Evolutionary conservation across 371 early-diverging fungal genomes (phyloP).

Genomic region (Actinomortierella wolfii): DNA sequence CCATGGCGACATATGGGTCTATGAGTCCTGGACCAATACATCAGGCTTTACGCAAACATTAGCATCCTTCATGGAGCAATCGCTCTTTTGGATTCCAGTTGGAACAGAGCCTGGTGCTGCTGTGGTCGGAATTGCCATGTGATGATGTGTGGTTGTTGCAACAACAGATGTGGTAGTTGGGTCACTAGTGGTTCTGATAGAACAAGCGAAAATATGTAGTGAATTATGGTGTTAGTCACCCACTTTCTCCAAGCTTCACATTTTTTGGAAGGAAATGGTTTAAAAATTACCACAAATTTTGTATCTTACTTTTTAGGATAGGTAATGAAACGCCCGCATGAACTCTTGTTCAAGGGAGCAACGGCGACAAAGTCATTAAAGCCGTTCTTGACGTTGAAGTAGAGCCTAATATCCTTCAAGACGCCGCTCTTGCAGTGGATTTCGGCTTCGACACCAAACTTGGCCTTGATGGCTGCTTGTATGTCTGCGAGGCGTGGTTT

Average conservation of each 20-base stretch:
- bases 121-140: background rate
- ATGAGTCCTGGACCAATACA: constrained; percentile 30
- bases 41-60: constrained; percentile 35
- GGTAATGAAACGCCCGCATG: constrained; percentile 48
- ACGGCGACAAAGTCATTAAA: constrained; percentile 15
- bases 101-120: constrained; percentile 12
- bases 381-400: constrained; percentile 27
- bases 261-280: too few species aligned
- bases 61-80: constrained; percentile 27
- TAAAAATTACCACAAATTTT: too few species aligned
- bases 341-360: constrained; percentile 27
- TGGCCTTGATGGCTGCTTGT: constrained; percentile 54
- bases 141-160: too few species aligned
- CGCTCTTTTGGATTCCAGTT: constrained; percentile 27
- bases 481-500: constrained; percentile 54
- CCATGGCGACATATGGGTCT: constrained; percentile 42
- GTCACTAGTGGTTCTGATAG: too few species aligned
- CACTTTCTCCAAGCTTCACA: too few species aligned
- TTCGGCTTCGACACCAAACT: constrained; percentile 52
- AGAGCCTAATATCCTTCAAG: constrained; percentile 48
- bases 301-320: constrained; percentile 52
- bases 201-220: too few species aligned
- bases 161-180: too few species aligned
- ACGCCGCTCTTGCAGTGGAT: constrained; percentile 49
- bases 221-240: too few species aligned